Evolutionary conservation across 1,139 yeast species (phyloP).

Genomic region (Tardiomyces blankii): DNA sequence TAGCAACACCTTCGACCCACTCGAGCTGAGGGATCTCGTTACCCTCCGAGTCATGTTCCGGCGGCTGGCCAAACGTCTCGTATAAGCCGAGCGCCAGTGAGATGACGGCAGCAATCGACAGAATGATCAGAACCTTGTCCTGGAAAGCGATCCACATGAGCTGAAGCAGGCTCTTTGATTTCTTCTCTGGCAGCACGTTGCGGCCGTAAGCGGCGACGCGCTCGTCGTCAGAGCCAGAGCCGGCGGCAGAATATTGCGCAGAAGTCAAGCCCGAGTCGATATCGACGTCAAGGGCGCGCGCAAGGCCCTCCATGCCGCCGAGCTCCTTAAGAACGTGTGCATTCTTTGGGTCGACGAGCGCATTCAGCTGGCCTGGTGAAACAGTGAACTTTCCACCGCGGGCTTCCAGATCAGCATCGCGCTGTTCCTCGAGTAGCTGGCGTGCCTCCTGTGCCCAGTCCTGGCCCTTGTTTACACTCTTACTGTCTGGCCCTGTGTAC

Average conservation of each 20-base stretch:
- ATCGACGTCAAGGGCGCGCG: constrained; percentile 21
- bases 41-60: constrained; percentile 70
- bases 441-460: background rate
- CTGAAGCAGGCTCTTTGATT: constrained; percentile 51
- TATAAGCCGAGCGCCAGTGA: constrained; percentile 87
- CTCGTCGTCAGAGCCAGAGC: constrained; percentile 1
- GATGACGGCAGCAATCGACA: constrained; percentile 77
- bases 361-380: constrained; percentile 24
- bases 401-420: background rate
- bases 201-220: constrained; percentile 48
- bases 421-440: background rate
- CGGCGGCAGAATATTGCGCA: constrained; percentile 1
- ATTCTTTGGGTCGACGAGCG: constrained; percentile 31
- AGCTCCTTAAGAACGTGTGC: constrained; percentile 24
- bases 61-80: constrained; percentile 80
- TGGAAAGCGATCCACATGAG: constrained; percentile 79
- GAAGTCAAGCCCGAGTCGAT: constrained; percentile 20
- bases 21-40: constrained; percentile 67
- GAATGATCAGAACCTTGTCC: constrained; percentile 79
- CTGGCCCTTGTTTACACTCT: background rate
- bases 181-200: constrained; percentile 60
- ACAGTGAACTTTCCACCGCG: constrained; percentile 8
- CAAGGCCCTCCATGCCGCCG: constrained; percentile 23
- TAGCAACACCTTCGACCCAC: constrained; percentile 99
- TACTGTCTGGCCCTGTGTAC: background rate